Percentiles rank a stretch among this genome's conserved stretches.
phyloP scores from a whole-genome alignment of 192 early-diverging fungal species.

The Kappamyces sp. region DNA sequence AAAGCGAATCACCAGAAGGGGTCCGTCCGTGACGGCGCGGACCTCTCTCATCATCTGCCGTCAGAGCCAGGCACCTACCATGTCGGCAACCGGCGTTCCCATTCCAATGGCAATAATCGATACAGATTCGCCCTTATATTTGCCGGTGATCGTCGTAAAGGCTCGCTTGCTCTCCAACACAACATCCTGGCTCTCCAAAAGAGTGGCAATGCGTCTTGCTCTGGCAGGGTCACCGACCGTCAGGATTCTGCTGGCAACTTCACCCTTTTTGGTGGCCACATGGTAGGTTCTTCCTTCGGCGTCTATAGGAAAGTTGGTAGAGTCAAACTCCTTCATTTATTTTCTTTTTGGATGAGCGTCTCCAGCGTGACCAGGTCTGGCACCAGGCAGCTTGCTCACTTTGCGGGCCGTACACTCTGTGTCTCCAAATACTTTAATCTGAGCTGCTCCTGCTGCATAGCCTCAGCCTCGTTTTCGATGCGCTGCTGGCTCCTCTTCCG shows the following conservation, averaged over 20 bases:
- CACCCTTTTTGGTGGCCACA: slow-evolving; percentile 65
- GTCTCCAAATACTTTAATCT: not conserved
- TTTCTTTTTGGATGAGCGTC: no score
- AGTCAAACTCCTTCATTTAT: no score
- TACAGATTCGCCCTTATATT: slow-evolving; percentile 67
- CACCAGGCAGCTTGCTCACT: no score
- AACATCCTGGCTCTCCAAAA: slow-evolving; percentile 51
- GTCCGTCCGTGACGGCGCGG: slow-evolving; percentile 70
- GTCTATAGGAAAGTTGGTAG: slow-evolving; percentile 77
- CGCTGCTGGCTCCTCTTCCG: slow-evolving; percentile 9
- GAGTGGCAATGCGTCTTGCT: slow-evolving; percentile 55
- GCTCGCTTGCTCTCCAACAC: slow-evolving; percentile 64
- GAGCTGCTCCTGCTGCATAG: not conserved
- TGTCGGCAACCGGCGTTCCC: slow-evolving; percentile 86
- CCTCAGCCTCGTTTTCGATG: slow-evolving; percentile 14
- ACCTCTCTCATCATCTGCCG: slow-evolving; percentile 70
- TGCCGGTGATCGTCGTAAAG: slow-evolving; percentile 80
- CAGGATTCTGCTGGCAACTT: slow-evolving; percentile 82
- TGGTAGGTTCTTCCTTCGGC: slow-evolving; percentile 76
- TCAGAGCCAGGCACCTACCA: slow-evolving; percentile 20
- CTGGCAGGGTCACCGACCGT: slow-evolving; percentile 82
- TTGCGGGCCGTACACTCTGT: no score
- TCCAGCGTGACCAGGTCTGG: no score
- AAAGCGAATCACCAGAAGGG: slow-evolving; percentile 72
- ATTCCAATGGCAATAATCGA: slow-evolving; percentile 81